Conservation (phyloP, 2,329 filamentous ascomycete species). For the Botrytis hyacinthi region DNA sequence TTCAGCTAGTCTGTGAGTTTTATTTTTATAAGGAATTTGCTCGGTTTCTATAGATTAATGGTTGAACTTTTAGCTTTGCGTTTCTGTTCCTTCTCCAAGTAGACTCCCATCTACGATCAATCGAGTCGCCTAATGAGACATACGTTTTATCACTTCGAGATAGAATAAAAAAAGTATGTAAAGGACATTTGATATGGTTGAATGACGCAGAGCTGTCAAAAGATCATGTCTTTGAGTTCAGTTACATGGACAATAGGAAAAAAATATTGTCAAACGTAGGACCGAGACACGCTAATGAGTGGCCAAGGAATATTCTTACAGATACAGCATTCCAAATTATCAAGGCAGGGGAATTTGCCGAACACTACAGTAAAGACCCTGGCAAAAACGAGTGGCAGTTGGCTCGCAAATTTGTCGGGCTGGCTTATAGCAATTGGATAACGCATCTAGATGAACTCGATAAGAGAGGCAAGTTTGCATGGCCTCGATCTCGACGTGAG, state of each 20-base stretch:
- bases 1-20: not conserved
- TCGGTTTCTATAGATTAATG: not conserved
- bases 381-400: not conserved
- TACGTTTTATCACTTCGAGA: not conserved
- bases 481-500: not conserved
- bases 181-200: not conserved
- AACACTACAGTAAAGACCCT: not conserved
- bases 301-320: not conserved
- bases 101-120: not conserved
- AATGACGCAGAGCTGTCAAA: not conserved
- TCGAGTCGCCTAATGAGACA: not conserved
- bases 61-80: not conserved
- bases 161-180: not conserved
- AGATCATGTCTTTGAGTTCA: accelerated
- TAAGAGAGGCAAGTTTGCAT: not conserved
- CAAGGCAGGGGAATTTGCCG: not conserved
- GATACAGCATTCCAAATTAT: not conserved
- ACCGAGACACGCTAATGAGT: too few species aligned
- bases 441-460: not conserved
- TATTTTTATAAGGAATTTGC: accelerated
- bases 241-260: not conserved
- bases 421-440: accelerated
- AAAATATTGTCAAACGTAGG: too few species aligned
- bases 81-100: not conserved
- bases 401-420: not conserved